These are phyloP conservation scores for Parascedosporium putredinis DNA, from an alignment of 2,329 filamentous ascomycete species.

Conservation along the genomic window DNA sequence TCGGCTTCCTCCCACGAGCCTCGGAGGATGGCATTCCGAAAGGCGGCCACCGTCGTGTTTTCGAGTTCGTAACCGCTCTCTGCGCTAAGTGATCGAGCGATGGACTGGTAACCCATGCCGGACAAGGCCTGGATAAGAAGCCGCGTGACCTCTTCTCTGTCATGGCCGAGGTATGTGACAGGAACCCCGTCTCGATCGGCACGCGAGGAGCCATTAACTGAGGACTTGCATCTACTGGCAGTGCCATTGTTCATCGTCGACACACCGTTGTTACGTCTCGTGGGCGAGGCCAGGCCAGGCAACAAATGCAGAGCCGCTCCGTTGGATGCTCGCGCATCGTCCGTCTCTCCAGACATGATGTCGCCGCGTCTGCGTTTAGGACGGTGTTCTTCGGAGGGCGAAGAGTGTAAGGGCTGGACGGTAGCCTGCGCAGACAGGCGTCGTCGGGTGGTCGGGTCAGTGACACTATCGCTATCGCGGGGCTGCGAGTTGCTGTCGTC, in stretches of 20 bases:
- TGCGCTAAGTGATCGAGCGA: constrained; percentile 62
- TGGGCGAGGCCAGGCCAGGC: constrained; percentile 38
- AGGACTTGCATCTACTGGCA: constrained; percentile 9
- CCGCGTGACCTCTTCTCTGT: constrained; percentile 84
- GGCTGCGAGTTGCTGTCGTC: constrained; percentile 14
- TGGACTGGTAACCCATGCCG: constrained; percentile 75
- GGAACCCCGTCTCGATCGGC: constrained; percentile 19
- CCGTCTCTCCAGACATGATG: constrained; percentile 53
- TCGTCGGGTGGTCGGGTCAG: not conserved
- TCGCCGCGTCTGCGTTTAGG: constrained; percentile 47
- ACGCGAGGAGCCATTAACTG: constrained; percentile 15
- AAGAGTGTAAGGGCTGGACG: constrained; percentile 4
- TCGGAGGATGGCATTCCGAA: constrained; percentile 66
- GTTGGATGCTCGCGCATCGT: constrained; percentile 38
- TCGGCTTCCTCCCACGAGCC: constrained; percentile 86
- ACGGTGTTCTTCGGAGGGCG: constrained; percentile 13
- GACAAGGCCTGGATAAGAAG: constrained; percentile 84
- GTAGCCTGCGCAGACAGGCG: constrained; percentile 3
- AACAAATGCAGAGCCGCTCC: constrained; percentile 40
- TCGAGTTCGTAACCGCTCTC: constrained; percentile 87
- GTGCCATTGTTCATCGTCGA: constrained; percentile 1
- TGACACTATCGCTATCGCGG: not conserved
- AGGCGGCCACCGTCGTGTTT: constrained; percentile 74
- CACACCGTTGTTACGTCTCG: constrained; percentile 4
- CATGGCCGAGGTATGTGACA: constrained; percentile 64